Evolutionary conservation across 257 asterid genomes (phyloP).

Genomic region (Penstemon barbatus): DNA sequence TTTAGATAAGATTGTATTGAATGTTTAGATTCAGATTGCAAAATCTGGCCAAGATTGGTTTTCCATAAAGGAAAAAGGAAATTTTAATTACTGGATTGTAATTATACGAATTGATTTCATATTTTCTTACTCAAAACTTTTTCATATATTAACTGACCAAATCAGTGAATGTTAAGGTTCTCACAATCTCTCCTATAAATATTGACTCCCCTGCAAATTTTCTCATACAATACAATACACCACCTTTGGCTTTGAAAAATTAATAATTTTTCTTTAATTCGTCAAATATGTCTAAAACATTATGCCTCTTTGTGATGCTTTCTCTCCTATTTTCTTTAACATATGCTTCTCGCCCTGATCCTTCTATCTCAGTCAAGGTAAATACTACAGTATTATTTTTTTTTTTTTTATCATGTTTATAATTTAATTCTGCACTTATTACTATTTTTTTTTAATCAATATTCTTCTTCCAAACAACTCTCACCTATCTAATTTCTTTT

Average conservation of each 20-base stretch:
- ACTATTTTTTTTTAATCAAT: no score
- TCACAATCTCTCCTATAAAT: neutral
- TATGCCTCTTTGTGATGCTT: neutral
- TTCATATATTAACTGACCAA: neutral
- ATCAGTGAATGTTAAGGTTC: neutral
- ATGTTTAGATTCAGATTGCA: no score
- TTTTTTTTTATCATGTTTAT: neutral
- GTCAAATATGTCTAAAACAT: neutral
- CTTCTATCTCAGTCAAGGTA: conserved; percentile 20
- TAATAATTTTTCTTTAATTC: neutral
- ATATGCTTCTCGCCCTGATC: conserved; percentile 7
- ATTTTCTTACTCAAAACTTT: neutral
- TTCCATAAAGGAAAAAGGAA: no score
- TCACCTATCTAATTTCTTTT: no score
- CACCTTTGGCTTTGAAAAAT: neutral
- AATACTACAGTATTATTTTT: no score
- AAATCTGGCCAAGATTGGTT: no score
- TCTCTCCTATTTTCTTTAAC: neutral
- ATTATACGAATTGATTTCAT: neutral
- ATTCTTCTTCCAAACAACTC: no score
- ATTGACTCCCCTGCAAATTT: neutral
- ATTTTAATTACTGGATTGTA: no score
- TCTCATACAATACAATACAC: neutral
- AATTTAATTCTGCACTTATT: neutral
- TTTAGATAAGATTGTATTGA: no score